These are phyloP conservation scores for Globisporangium splendens DNA, from an alignment of 352 stramenopile species.

Conservation along the genomic window DNA sequence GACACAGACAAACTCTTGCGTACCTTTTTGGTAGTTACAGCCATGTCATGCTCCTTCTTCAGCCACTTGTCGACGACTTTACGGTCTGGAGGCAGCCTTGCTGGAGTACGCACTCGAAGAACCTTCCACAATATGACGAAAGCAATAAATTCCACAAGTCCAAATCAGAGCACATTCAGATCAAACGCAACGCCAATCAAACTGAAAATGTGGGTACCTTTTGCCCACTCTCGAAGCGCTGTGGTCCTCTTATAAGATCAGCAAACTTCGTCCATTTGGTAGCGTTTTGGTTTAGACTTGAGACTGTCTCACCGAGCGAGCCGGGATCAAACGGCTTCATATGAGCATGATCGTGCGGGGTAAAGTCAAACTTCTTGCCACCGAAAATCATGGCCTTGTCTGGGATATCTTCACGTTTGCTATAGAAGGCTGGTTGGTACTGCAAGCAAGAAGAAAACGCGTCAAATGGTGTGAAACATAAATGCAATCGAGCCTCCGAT, in stretches of 20 bases:
- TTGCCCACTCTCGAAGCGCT: not conserved
- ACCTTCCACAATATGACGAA: constrained; percentile 17
- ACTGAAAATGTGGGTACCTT: not conserved
- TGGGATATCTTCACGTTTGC: constrained; percentile 50
- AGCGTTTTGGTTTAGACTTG: constrained; percentile 8
- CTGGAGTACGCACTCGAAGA: constrained; percentile 36
- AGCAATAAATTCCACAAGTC: not conserved
- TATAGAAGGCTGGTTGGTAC: constrained; percentile 60
- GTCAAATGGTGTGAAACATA: not conserved
- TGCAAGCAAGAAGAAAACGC: constrained; percentile 15
- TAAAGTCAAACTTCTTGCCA: constrained; percentile 67
- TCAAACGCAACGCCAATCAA: too few species aligned
- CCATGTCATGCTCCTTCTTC: constrained; percentile 9
- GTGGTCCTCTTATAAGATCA: constrained; percentile 5
- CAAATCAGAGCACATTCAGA: too few species aligned
- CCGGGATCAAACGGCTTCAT: constrained; percentile 48
- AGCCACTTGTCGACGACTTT: constrained; percentile 31
- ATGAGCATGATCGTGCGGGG: constrained; percentile 26
- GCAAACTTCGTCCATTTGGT: constrained; percentile 8
- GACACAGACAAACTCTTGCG: not conserved
- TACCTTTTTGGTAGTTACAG: constrained; percentile 21
- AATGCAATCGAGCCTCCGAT: not conserved
- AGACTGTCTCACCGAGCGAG: constrained; percentile 4
- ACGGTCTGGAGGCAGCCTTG: constrained; percentile 30
- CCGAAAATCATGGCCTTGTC: constrained; percentile 73